Base-by-base conservation (phyloP, 371 early-diverging fungal species). In the Mortierella sp. region DNA sequence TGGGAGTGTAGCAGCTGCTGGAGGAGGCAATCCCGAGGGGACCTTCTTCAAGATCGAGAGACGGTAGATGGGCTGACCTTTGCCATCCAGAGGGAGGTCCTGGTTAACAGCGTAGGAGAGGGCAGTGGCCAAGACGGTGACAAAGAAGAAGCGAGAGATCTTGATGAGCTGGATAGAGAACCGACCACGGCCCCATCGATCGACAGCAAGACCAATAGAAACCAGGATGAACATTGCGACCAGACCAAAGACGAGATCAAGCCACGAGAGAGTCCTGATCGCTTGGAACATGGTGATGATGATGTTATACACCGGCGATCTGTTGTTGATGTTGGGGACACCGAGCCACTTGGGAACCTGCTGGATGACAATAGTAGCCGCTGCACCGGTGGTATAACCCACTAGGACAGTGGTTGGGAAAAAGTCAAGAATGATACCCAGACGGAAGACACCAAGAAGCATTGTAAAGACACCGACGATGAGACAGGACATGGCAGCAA, bases 381-480 rank as follows among this genome's bases (percentile, higher is more conserved):
- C 96, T n/a, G 95, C 94, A 1, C 96, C 95, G 5, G 95, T 92
- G 81, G 94, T 94, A 63, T 96, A 96, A 0, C 96, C 96, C 14
- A 92, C 90, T 65, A 96, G 90, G 5, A 94, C 95, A 4, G 95
- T 93, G 31, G 91, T 90, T 31, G 96, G 94, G 70, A 97, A 96
- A 75, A 97, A 96, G 76, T 97, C 95, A 70, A 96, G 92, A 21
- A 98, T 83, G 70, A 96, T 90, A 2, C 97, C 97, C 9, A 97
- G 84, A 0, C 95, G 92, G 31, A 97, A 74, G 10, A 96, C 71
- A 48, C 97, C 96, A 14, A 98, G 84, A 19, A 88, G 84, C 14
- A 93, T 75, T 31, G 93, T 89, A 28, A 95, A 84, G 71, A 94
- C n/a, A 65, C 97, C 96, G 7, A 94, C 90, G 54, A 94, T 83